Evolutionary conservation across 1,284 basidiomycete genomes (phyloP).

Genomic region (Amylostereum chailletii): DNA sequence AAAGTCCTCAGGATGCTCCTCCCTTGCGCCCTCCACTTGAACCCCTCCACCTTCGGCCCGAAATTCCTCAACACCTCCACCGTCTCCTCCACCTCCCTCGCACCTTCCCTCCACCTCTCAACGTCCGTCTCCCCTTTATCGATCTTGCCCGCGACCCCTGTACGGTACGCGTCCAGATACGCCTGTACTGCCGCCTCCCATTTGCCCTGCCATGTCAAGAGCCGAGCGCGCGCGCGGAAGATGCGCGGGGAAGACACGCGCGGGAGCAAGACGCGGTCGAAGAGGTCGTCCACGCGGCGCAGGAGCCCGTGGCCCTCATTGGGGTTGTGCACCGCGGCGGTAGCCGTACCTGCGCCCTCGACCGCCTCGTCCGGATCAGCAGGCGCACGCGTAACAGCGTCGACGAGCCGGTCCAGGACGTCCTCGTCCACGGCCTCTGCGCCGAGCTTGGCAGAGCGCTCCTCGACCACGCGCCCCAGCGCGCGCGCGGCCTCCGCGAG

Average conservation of each 20-base stretch:
- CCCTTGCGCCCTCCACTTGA: conserved; percentile 80
- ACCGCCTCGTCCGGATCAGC: conserved; percentile 29
- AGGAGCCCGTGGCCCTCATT: conserved; percentile 64
- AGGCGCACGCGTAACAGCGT: conserved; percentile 66
- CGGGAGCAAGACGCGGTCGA: conserved; percentile 73
- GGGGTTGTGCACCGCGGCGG: conserved; percentile 26
- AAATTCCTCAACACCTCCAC: conserved; percentile 80
- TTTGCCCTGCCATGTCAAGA: conserved; percentile 63
- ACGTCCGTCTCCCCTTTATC: conserved; percentile 59
- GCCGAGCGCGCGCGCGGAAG: conserved; percentile 74
- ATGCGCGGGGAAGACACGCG: conserved; percentile 70
- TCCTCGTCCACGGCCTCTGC: conserved; percentile 68
- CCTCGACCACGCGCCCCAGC: conserved; percentile 76
- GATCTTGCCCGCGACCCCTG: conserved; percentile 59
- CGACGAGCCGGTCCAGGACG: conserved; percentile 80
- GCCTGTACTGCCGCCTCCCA: conserved; percentile 78
- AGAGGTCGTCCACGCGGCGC: conserved; percentile 58
- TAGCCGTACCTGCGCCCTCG: conserved; percentile 15
- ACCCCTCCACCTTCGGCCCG: conserved; percentile 56
- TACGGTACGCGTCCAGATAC: conserved; percentile 78
- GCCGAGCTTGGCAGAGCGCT: conserved; percentile 60
- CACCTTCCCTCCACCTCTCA: conserved; percentile 61
- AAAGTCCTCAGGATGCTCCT: conserved; percentile 85
- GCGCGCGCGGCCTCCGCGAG: conserved; percentile 84
- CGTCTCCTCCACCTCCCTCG: conserved; percentile 73